These are phyloP conservation scores for Globisporangium spinosum DNA, from an alignment of 352 stramenopile genomes.

Conservation along the genomic window DNA sequence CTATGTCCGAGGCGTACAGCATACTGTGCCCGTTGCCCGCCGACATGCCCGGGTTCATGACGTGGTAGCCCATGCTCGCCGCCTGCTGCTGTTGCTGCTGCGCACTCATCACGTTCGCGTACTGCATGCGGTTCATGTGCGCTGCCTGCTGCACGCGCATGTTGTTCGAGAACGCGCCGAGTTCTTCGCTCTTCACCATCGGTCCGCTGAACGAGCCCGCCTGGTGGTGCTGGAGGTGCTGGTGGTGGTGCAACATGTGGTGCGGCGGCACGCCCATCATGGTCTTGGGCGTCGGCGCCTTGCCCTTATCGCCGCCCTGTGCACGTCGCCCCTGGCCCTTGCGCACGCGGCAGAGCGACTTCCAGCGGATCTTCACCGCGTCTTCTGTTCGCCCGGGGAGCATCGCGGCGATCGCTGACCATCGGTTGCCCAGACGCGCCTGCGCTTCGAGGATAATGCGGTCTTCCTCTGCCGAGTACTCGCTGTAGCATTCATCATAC, in stretches of 20 bases:
- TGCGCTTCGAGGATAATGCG: slow-evolving; percentile 86
- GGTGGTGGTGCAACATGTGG: slow-evolving; percentile 20
- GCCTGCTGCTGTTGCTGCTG: slow-evolving; percentile 24
- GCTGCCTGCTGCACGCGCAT: slow-evolving; percentile 45
- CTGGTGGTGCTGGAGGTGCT: slow-evolving; percentile 1
- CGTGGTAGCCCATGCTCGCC: slow-evolving; percentile 20
- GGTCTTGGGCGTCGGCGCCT: slow-evolving; percentile 27
- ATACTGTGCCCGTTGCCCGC: slow-evolving; percentile 20
- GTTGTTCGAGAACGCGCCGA: slow-evolving; percentile 35
- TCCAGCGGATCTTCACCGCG: slow-evolving; percentile 91
- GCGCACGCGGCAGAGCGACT: slow-evolving; percentile 79
- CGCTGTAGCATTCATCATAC: slow-evolving; percentile 17
- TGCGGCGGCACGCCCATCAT: slow-evolving; percentile 13
- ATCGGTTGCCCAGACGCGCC: slow-evolving; percentile 80
- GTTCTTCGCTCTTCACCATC: slow-evolving; percentile 70
- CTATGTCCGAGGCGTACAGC: slow-evolving; percentile 46
- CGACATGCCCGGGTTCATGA: slow-evolving; percentile 17
- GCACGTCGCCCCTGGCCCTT: slow-evolving; percentile 54
- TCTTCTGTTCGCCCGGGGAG: slow-evolving; percentile 88
- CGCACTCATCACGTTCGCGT: slow-evolving; percentile 24
- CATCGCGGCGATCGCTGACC: slow-evolving; percentile 88
- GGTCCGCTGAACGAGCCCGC: slow-evolving; percentile 33
- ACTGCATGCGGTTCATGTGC: slow-evolving; percentile 25
- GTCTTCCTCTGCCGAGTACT: slow-evolving; percentile 86
- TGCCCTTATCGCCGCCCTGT: slow-evolving; percentile 37